Evolutionary conservation across 495 filamentous ascomycete species (phyloP).

Genomic region (Lepidopterella palustris): DNA sequence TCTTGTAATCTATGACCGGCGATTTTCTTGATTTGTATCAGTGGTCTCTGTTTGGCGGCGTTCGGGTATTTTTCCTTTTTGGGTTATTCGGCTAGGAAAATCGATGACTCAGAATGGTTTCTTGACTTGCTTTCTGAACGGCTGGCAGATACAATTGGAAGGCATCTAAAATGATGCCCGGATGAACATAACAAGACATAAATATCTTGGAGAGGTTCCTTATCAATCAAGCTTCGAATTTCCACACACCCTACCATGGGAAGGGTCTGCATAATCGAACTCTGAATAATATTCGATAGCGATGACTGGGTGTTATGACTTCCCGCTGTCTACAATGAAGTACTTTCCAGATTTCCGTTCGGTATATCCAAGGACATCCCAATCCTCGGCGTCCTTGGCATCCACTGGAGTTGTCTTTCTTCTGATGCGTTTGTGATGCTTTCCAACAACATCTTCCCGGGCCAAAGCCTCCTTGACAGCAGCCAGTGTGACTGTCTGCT

Average conservation of each 20-base stretch:
- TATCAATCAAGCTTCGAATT: too few species aligned
- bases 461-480: constrained; percentile 47
- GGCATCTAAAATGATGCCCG: too few species aligned
- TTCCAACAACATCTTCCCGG: constrained; percentile 50
- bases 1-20: neutral
- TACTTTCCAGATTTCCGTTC: constrained; percentile 61
- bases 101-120: neutral
- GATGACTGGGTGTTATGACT: constrained; percentile 5
- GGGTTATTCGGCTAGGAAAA: neutral
- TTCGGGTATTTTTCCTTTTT: neutral
- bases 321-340: constrained; percentile 70
- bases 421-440: constrained; percentile 40
- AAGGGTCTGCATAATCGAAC: too few species aligned
- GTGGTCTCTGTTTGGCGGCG: neutral
- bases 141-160: too few species aligned
- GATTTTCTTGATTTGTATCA: neutral
- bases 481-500: constrained; percentile 48
- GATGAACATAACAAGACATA: too few species aligned
- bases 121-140: neutral
- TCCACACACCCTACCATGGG: too few species aligned
- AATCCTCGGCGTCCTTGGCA: constrained; percentile 46
- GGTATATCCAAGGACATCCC: constrained; percentile 63
- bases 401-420: constrained; percentile 30
- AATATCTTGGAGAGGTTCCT: too few species aligned
- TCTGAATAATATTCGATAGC: neutral